A percentile compares a stretch with the other conserved stretches of the same genome.
These are phyloP conservation scores for Eucalyptus cladocalyx DNA, from an alignment of 345 rosid species.

Conservation along the genomic window DNA sequence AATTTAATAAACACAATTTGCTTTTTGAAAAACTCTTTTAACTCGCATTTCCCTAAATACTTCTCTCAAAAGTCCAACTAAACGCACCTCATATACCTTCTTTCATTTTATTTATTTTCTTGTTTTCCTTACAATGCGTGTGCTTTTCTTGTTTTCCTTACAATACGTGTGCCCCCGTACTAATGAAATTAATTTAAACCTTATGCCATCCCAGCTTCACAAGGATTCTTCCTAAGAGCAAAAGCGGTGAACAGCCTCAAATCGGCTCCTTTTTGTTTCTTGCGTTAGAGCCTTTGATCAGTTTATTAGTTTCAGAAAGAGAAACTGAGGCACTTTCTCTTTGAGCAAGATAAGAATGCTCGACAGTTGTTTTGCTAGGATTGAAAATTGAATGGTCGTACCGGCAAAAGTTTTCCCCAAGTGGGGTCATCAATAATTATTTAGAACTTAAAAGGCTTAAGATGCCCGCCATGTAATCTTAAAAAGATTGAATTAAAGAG, in stretches of 20 bases:
- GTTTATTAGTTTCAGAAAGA: not conserved
- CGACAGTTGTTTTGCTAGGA: not conserved
- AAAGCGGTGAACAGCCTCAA: not conserved
- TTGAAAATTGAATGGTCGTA: not conserved
- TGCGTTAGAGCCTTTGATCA: not conserved
- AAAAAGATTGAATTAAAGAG: not conserved
- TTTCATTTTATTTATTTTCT: not conserved
- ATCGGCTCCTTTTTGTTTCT: not conserved
- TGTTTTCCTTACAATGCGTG: not conserved
- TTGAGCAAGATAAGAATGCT: not conserved
- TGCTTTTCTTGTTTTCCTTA: not conserved
- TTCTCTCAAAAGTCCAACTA: too few species aligned
- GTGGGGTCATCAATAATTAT: not conserved
- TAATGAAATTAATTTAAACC: not conserved
- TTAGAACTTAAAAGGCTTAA: not conserved
- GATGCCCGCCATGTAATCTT: not conserved
- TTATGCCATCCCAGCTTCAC: not conserved
- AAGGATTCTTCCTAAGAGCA: not conserved
- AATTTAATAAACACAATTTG: too few species aligned
- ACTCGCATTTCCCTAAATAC: rapidly evolving
- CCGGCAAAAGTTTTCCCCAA: not conserved
- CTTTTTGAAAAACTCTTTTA: too few species aligned
- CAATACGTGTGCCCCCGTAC: not conserved
- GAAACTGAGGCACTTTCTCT: not conserved
- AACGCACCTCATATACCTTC: not conserved